These are phyloP conservation scores for Rhodotorula toruloides DNA, from an alignment of 768 basidiomycete genomes.

Conservation along the genomic window DNA sequence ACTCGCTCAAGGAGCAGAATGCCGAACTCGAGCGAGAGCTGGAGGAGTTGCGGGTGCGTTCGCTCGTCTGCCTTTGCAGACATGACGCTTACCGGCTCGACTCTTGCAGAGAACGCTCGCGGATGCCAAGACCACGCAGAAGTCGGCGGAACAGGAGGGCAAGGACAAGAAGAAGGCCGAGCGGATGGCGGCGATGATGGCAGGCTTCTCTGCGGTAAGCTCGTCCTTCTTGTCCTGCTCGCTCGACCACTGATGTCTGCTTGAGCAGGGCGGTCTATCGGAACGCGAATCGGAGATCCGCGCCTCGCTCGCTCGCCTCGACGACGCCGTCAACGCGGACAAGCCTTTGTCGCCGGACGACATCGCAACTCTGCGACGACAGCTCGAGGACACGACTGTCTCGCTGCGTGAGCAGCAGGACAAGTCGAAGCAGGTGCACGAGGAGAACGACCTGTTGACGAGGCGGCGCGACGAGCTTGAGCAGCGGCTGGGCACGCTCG, in stretches of 20 bases:
- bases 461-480: constrained; percentile 85
- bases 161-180: constrained; percentile 99
- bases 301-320: constrained; percentile 73
- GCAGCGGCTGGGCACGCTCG: constrained; percentile 67
- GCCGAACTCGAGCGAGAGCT: constrained; percentile 77
- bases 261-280: constrained; percentile 73
- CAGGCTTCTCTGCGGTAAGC: constrained; percentile 88
- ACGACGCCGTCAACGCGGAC: constrained; percentile 57
- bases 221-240: neutral
- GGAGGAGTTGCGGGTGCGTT: constrained; percentile 64
- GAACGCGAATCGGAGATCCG: constrained; percentile 93
- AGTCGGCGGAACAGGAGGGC: constrained; percentile 82
- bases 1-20: constrained; percentile 92
- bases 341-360: constrained; percentile 66
- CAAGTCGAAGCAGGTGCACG: constrained; percentile 77
- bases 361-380: constrained; percentile 71
- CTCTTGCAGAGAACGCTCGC: constrained; percentile 56
- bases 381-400: constrained; percentile 81
- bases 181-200: constrained; percentile 99
- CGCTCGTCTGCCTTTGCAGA: too few relatives aligned
- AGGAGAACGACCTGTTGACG: constrained; percentile 80
- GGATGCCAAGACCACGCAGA: constrained; percentile 73
- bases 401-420: constrained; percentile 83
- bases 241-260: neutral
- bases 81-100: neutral